These are phyloP conservation scores for Lophiotrema nucula DNA, from an alignment of 495 filamentous ascomycete genomes.

Conservation along the genomic window DNA sequence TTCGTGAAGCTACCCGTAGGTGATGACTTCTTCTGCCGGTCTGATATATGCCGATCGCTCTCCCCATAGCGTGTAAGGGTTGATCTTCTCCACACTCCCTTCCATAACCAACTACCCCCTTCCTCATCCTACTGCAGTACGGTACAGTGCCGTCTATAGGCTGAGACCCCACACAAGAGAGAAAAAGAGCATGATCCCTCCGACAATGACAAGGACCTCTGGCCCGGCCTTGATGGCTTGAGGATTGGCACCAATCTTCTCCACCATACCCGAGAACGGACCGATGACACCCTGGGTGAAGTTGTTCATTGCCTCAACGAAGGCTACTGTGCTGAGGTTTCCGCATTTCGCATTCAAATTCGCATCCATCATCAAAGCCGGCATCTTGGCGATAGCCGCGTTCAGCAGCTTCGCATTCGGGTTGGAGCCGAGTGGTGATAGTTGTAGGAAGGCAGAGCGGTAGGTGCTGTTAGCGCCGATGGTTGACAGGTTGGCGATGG, in stretches of 20 bases:
- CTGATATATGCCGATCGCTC: too few species aligned
- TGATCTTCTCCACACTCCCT: too few species aligned
- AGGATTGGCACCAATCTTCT: neutral
- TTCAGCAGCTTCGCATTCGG: conserved; percentile 36
- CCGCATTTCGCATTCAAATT: conserved; percentile 41
- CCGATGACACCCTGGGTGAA: conserved; percentile 38
- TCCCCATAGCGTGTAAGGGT: too few species aligned
- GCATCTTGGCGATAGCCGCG: conserved; percentile 32
- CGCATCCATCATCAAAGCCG: conserved; percentile 36
- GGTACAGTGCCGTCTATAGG: conserved; percentile 13
- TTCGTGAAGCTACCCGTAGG: too few species aligned
- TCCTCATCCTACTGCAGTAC: too few species aligned
- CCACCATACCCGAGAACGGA: conserved; percentile 10
- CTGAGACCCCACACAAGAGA: conserved; percentile 10
- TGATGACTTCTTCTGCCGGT: too few species aligned
- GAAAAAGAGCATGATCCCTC: conserved; percentile 5
- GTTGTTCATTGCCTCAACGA: conserved; percentile 39
- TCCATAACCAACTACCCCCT: too few species aligned
- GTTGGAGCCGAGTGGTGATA: conserved; percentile 37
- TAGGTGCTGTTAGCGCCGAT: conserved; percentile 42
- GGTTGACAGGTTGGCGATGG: conserved; percentile 27
- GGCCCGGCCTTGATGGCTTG: conserved; percentile 9
- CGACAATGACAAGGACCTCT: conserved; percentile 12
- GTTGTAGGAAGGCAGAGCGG: conserved; percentile 39
- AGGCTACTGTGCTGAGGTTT: conserved; percentile 38